A percentile compares a stretch with the other conserved stretches of the same genome.
Evolutionary conservation across 2,329 filamentous ascomycete species (phyloP).

Genomic region (Botrytis fabae): DNA sequence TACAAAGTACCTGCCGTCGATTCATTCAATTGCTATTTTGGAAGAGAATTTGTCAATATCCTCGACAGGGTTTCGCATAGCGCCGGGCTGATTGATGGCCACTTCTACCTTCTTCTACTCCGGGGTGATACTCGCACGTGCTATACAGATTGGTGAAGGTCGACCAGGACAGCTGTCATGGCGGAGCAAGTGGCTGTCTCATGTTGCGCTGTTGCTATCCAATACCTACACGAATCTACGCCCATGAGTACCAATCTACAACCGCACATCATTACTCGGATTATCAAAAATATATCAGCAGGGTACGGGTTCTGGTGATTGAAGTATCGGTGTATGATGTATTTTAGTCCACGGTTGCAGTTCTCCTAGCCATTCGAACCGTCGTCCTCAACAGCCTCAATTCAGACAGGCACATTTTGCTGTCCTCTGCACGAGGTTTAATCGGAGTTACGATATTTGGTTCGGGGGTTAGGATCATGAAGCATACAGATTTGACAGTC

Average conservation of each 20-base stretch:
- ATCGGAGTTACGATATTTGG: neutral
- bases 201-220: neutral
- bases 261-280: neutral
- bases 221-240: neutral
- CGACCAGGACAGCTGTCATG: neutral
- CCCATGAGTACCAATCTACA: neutral
- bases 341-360: neutral
- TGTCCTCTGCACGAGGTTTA: too few species aligned
- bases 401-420: neutral
- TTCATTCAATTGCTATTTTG: neutral
- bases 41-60: neutral
- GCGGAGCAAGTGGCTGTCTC: neutral
- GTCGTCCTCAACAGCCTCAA: neutral
- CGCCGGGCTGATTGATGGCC: neutral
- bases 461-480: neutral
- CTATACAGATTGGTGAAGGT: neutral
- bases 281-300: neutral
- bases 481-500: neutral
- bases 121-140: neutral
- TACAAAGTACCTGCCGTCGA: neutral
- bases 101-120: neutral
- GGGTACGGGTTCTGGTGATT: neutral
- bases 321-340: neutral
- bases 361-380: neutral
- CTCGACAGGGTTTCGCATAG: neutral